Base-by-base conservation (phyloP, 2,329 filamentous ascomycete species). In the Fusarium xylarioides region DNA sequence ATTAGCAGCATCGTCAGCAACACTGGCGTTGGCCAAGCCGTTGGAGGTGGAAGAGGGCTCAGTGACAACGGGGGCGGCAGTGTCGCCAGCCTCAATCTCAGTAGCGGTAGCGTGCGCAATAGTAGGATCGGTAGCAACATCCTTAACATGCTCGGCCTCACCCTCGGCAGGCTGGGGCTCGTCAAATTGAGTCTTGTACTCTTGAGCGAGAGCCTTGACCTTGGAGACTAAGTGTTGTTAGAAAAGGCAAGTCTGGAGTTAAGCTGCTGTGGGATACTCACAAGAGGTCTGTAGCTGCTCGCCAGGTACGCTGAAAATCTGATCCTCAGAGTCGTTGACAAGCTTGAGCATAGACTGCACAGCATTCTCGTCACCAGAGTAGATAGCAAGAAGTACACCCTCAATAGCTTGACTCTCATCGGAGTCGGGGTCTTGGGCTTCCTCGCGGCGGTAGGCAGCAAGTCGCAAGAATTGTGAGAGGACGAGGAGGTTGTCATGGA, bases 331-430 rank as follows among this genome's bases (percentile, higher is more conserved):
- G 38, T 92, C 93, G 66, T 93, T 87, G 62, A 95, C 92, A 65
- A 97, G 86, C 85, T 93, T 95, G 78, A 93, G 83, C 83, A 94
- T 94, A 63, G 92, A 90, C 60, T 89, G 85, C 30, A 96, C 93
- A 56, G 93, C 93, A 74, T 85, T 87, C 72, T 93, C 89, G 77
- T 95, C 93, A 52, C 93, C 94, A 50, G 90, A 90, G 82, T 97
- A 96, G 37, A 96, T 92, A 68, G 92, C 88, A 52, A 95, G 86
- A 65, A 97, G 86, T 38, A 94, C 91, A 58, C 93, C 93, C 83
- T 97, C 93, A 67, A 96, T 91, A 40, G 93, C 94, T 82, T 91
- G 90, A 82, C 91, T 94, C 84, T 95, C 92, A 64, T 95, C 92
- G 10, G 87, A 81, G 44, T 85, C 83, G 53, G 89, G 87, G 75